Conservation (phyloP, 2,329 filamentous ascomycete species). For the Penicillium sp. region DNA sequence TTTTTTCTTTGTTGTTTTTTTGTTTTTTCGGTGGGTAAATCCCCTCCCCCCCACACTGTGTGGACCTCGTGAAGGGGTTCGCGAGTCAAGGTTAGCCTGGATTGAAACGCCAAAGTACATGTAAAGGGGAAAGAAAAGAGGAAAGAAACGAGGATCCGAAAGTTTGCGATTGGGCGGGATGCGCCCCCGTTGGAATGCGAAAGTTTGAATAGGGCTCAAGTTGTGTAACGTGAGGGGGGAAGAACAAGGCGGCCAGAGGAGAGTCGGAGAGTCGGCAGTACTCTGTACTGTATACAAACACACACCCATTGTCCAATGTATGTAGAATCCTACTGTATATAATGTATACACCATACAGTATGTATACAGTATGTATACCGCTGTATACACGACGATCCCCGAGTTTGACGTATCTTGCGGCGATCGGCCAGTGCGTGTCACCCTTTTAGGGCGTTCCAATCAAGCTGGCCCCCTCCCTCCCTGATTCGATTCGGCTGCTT, state of each 20-base stretch:
- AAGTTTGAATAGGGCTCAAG: conserved; percentile 1
- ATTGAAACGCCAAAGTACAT: conserved; percentile 16
- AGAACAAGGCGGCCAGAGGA: too few relatives aligned
- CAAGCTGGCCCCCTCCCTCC: neutral
- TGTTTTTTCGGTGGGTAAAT: neutral
- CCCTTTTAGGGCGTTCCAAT: conserved; percentile 4
- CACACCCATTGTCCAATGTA: too few relatives aligned
- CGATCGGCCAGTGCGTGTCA: conserved; percentile 21
- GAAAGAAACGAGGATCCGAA: conserved; percentile 16
- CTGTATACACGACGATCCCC: too few relatives aligned
- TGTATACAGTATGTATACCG: too few relatives aligned
- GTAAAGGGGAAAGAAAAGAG: too few relatives aligned
- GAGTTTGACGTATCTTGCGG: conserved; percentile 25
- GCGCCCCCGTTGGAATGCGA: conserved; percentile 4
- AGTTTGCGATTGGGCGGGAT: conserved; percentile 13
- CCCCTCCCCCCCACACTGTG: neutral
- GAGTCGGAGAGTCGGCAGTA: too few relatives aligned
- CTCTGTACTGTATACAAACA: neutral
- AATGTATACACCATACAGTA: too few relatives aligned
- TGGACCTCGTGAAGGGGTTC: neutral
- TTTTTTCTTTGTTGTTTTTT: too few relatives aligned
- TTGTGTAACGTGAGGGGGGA: conserved; percentile 7
- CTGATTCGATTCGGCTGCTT: conserved; percentile 18
- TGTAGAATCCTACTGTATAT: too few relatives aligned
- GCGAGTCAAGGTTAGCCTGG: conserved; percentile 16